Base-by-base conservation (phyloP, 345 rosid genomes). In the Turnera subulata region DNA sequence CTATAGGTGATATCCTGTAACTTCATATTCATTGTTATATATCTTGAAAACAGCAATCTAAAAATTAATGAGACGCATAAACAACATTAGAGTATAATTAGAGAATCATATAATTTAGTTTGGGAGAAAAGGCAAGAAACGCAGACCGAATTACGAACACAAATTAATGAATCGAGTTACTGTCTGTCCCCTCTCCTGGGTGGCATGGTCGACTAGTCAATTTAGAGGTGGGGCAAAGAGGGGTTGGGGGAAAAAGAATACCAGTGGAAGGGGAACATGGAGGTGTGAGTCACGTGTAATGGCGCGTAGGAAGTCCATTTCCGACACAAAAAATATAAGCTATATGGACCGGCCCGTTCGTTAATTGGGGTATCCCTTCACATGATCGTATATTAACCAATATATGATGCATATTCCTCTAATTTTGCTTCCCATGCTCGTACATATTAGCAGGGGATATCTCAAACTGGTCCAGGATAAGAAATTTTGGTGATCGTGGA, bases 201-300 rank as follows among this genome's bases (percentile, higher is more conserved):
- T 52, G 72, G 60, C 62, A 62, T 33, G 42, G 57, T 40, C 63
- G 80, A 76, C 43, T 63, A 5, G 78, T 79, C 80, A 48, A 69
- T 79, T 69, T 62, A 21, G 53, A 53, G 60, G 71, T 74, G 83
- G 80, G 76, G 69, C 63, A n/a, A 54, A 26, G 50, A 15, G 47
- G 42, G 44, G 29, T 60, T 69, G 21, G 32, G 49, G 44, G 40
- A 39, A 55, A 59, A 45, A 25, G 62, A 24, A 53, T 35, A 46
- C 58, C 65, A 21, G n/a, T 39, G 55, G 38, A 53, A 65, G 66
- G 73, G 51, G 68, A 68, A 68, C 63, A 63, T 24, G 55, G 44
- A 43, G 32, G 37, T 13, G 39, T 49, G 25, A 19, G 55, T 67
- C 77, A 67, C 73, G 73, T 73, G 77, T 59, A 40, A 63, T 1